Evolutionary conservation across 2,329 filamentous ascomycete species (phyloP).

Genomic region (Curvularia eragrostidis): DNA sequence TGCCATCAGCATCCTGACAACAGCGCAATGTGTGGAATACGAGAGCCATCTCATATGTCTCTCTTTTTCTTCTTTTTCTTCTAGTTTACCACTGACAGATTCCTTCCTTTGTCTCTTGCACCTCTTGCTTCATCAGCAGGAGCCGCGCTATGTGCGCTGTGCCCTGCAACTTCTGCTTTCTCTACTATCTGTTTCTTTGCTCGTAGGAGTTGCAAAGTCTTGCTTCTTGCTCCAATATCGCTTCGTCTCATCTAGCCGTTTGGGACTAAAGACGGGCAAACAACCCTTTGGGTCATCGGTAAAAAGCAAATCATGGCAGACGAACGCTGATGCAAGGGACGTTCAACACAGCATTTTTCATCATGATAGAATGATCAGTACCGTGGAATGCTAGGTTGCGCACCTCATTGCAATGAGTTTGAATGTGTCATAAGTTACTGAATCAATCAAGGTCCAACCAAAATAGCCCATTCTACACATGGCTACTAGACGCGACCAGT

Average conservation of each 20-base stretch:
- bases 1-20: not conserved
- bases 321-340: not conserved
- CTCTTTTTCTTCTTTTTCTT: not conserved
- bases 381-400: not conserved
- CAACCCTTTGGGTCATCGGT: not conserved
- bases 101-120: not conserved
- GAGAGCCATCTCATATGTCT: not conserved
- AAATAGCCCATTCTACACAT: not conserved
- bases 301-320: not conserved
- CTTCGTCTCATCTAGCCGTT: not conserved
- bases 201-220: not conserved
- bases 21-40: not conserved
- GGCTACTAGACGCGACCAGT: not conserved
- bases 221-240: not conserved
- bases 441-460: not conserved
- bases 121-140: not conserved
- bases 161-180: not conserved
- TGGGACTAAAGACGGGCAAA: not conserved
- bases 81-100: not conserved
- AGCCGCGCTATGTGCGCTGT: not conserved
- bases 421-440: not conserved
- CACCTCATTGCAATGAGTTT: not conserved
- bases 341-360: not conserved
- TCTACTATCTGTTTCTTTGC: not conserved
- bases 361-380: not conserved